Conservation (phyloP, 495 filamentous ascomycete species). For the Penicillium pancosmium region DNA sequence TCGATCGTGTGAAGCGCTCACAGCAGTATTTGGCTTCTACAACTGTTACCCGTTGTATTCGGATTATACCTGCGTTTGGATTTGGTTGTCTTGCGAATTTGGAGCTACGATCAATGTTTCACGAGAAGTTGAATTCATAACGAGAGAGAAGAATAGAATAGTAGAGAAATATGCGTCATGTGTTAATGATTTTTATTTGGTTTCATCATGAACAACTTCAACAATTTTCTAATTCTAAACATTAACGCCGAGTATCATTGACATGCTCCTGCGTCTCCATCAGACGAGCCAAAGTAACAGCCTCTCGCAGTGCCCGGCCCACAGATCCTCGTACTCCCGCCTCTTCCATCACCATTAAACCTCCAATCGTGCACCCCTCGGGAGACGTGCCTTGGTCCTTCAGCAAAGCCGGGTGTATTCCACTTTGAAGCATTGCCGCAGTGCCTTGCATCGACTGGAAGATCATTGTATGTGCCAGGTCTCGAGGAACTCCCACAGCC, state of each 20-base stretch:
- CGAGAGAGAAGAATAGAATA: not conserved
- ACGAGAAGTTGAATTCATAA: conserved; percentile 20
- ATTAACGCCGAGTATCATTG: conserved; percentile 43
- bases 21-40: conserved; percentile 30
- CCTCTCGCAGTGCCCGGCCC: conserved; percentile 43
- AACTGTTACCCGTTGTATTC: conserved; percentile 32
- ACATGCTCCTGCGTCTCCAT: conserved; percentile 40
- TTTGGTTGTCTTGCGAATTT: conserved; percentile 36
- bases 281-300: conserved; percentile 42
- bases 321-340: conserved; percentile 42
- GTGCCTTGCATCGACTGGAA: conserved; percentile 45
- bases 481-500: conserved; percentile 44
- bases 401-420: conserved; percentile 41
- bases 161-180: not conserved
- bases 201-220: not conserved
- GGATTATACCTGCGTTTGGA: conserved; percentile 43
- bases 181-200: not conserved
- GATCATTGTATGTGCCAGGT: conserved; percentile 42
- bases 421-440: conserved; percentile 40
- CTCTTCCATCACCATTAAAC: conserved; percentile 49
- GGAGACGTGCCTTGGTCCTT: conserved; percentile 45
- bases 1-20: conserved; percentile 27
- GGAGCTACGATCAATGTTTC: conserved; percentile 31
- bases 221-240: not conserved
- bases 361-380: conserved; percentile 49